These are phyloP conservation scores for Posidonia oceanica DNA, from an alignment of 116 monocot species.

Conservation along the genomic window DNA sequence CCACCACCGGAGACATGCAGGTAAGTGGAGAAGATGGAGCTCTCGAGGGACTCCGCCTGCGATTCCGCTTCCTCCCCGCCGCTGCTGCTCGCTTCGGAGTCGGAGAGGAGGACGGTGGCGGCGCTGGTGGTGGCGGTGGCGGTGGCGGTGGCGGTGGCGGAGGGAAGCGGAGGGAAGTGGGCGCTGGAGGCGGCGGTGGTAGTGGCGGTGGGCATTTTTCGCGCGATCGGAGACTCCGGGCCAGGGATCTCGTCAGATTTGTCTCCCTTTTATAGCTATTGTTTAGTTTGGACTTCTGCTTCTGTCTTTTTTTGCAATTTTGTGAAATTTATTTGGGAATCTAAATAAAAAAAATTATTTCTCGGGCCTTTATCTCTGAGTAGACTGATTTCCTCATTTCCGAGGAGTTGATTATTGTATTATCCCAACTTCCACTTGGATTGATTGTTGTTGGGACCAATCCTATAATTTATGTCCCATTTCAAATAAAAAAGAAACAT, in stretches of 20 bases:
- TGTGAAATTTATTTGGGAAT: too few species aligned
- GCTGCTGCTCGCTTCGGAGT: constrained; percentile 29
- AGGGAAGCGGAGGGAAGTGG: not conserved
- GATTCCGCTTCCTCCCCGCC: constrained; percentile 18
- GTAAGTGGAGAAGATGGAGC: constrained; percentile 44
- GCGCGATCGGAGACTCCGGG: not conserved
- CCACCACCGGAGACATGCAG: constrained; percentile 25
- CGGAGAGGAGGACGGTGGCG: constrained; percentile 14
- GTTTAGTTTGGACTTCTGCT: too few species aligned
- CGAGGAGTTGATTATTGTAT: too few species aligned
- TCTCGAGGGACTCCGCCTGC: constrained; percentile 19
- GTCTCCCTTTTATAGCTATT: not conserved
- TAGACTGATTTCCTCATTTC: too few species aligned
- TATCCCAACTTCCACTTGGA: too few species aligned
- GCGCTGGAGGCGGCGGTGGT: not conserved
- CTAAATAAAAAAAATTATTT: too few species aligned
- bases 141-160: not conserved
- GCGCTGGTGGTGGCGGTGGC: constrained; percentile 3
- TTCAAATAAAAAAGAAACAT: too few species aligned
- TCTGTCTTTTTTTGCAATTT: too few species aligned
- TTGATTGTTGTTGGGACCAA: too few species aligned
- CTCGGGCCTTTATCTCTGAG: too few species aligned
- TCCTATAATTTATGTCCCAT: too few species aligned
- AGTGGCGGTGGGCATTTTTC: not conserved
- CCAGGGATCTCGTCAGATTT: not conserved